phyloP scores from a whole-genome alignment of 495 filamentous ascomycete species.

The Sordaria brevicollis region DNA sequence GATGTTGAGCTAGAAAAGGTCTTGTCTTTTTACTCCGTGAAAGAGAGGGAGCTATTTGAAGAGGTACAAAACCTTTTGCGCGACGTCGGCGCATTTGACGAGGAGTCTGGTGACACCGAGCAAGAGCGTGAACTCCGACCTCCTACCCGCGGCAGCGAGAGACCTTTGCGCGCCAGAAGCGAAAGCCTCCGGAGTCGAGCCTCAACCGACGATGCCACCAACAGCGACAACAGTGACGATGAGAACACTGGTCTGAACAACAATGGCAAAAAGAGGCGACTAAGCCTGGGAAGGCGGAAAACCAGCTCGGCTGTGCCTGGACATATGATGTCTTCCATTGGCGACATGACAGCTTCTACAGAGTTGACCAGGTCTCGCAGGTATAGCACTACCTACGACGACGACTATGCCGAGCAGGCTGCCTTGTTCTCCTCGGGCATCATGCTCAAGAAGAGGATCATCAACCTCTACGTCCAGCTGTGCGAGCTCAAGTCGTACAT shows the following conservation, averaged over 20 bases:
- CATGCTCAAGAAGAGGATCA: slow-evolving; percentile 80
- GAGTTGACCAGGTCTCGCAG: slow-evolving; percentile 41
- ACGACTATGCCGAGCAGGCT: slow-evolving; percentile 68
- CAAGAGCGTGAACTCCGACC: slow-evolving; percentile 30
- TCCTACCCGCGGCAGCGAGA: slow-evolving; percentile 18
- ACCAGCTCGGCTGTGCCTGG: slow-evolving; percentile 12
- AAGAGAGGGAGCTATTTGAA: slow-evolving; percentile 74
- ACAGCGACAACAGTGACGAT: slow-evolving; percentile 59
- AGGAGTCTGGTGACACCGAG: slow-evolving; percentile 47
- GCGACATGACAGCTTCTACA: slow-evolving; percentile 47
- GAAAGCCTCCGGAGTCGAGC: slow-evolving; percentile 28
- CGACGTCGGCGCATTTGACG: slow-evolving; percentile 64
- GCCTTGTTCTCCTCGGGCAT: slow-evolving; percentile 70
- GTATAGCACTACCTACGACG: slow-evolving; percentile 53
- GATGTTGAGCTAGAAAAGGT: slow-evolving; percentile 92
- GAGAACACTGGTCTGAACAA: slow-evolving; percentile 47
- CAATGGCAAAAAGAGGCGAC: slow-evolving; percentile 18
- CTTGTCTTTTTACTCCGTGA: slow-evolving; percentile 75
- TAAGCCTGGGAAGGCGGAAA: slow-evolving; percentile 25
- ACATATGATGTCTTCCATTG: slow-evolving; percentile 29
- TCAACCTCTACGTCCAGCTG: slow-evolving; percentile 82
- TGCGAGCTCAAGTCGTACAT: slow-evolving; percentile 94
- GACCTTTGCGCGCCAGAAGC: slow-evolving; percentile 14
- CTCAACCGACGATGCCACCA: slow-evolving; percentile 40
- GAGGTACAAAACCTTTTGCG: slow-evolving; percentile 66